Conservation (phyloP, 1,284 basidiomycete species). For the Rhodotorula sp. region DNA sequence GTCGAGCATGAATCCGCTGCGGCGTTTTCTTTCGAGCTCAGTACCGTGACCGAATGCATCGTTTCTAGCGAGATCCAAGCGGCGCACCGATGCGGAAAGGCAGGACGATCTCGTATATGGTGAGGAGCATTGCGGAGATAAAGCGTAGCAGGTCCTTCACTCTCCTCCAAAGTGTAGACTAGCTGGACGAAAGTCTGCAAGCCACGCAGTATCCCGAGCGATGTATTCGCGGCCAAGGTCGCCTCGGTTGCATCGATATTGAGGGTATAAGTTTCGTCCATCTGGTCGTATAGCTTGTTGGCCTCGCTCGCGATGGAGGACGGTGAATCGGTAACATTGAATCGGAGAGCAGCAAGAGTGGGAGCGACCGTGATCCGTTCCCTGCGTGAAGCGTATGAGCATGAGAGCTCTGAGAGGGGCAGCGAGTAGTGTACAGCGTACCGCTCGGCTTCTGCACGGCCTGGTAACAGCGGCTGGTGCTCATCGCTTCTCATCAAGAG, state of each 20-base stretch:
- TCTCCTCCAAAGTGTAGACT: constrained; percentile 47
- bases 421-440: too few species aligned
- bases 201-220: constrained; percentile 74
- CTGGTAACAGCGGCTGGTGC: too few species aligned
- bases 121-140: constrained; percentile 56
- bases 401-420: too few species aligned
- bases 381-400: too few species aligned
- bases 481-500: too few species aligned
- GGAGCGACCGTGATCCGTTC: too few species aligned
- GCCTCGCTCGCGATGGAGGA: constrained; percentile 52
- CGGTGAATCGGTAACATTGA: too few species aligned
- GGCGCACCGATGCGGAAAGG: constrained; percentile 47
- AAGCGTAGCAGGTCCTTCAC: constrained; percentile 49
- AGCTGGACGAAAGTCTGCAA: constrained; percentile 79
- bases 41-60: neutral
- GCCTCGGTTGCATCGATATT: constrained; percentile 53
- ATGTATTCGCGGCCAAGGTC: constrained; percentile 60
- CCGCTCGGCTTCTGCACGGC: too few species aligned
- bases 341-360: too few species aligned
- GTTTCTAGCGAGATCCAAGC: too few species aligned
- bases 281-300: constrained; percentile 56
- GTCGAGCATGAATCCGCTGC: constrained; percentile 76
- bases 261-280: constrained; percentile 68
- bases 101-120: constrained; percentile 51
- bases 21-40: too few species aligned